Conservation (phyloP, 768 basidiomycete species). For the Phylloporus arenicola region DNA sequence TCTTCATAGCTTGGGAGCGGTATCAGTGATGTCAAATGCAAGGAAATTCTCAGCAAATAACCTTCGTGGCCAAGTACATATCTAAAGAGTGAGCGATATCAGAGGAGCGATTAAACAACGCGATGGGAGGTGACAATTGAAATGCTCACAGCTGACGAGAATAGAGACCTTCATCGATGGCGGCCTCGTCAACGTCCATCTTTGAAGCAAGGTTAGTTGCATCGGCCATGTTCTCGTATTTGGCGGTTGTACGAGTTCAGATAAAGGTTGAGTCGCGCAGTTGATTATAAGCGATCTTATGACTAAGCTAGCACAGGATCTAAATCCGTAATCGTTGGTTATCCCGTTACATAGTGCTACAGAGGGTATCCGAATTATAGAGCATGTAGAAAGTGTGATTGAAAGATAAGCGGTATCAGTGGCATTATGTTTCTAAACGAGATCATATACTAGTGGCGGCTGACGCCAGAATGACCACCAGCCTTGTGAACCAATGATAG, state of each 20-base stretch:
- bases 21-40: constrained; percentile 14
- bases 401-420: no score
- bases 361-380: background rate
- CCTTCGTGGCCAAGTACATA: constrained; percentile 98
- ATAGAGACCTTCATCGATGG: constrained; percentile 91
- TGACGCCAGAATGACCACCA: background rate
- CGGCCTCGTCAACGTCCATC: constrained; percentile 84
- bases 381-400: background rate
- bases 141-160: constrained; percentile 82
- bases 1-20: constrained; percentile 85
- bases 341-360: background rate
- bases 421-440: background rate
- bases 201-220: constrained; percentile 35
- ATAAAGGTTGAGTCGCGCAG: constrained; percentile 4
- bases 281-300: background rate
- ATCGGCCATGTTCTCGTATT: constrained; percentile 31
- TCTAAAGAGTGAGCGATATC: constrained; percentile 35
- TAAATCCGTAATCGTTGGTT: background rate
- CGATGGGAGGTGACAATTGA: constrained; percentile 12
- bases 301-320: background rate
- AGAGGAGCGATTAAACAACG: constrained; percentile 10
- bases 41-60: constrained; percentile 22
- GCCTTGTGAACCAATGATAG: background rate
- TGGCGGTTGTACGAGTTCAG: constrained; percentile 1
- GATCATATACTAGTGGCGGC: background rate